Evolutionary conservation across 495 filamentous ascomycete genomes (phyloP).

Genomic region (Neurospora tetraspora): DNA sequence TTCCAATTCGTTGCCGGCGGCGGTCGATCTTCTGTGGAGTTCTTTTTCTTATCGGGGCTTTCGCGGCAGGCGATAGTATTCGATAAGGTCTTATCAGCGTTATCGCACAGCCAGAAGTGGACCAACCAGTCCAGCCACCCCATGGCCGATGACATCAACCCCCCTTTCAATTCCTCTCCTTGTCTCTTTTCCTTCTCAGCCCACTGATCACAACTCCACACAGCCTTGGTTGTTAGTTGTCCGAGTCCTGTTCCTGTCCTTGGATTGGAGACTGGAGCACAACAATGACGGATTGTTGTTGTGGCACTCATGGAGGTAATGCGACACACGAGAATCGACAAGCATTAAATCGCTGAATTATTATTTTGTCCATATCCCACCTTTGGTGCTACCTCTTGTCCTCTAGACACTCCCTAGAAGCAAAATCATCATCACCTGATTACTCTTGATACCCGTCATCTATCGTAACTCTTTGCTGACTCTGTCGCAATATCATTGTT

Average conservation of each 20-base stretch:
- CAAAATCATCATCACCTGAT: neutral
- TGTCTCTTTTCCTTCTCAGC: neutral
- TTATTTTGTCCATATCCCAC: neutral
- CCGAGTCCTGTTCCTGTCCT: neutral
- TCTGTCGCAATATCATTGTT: neutral
- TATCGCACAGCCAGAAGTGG: no score
- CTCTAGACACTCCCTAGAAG: neutral
- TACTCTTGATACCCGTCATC: neutral
- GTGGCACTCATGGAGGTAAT: neutral
- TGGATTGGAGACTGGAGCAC: neutral
- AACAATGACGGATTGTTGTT: neutral
- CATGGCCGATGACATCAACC: neutral
- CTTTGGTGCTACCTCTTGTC: neutral
- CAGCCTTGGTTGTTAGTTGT: neutral
- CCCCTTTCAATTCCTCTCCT: neutral
- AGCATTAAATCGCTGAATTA: neutral
- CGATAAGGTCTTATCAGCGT: neutral
- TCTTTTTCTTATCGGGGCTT: neutral
- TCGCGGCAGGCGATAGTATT: neutral
- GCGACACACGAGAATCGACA: neutral
- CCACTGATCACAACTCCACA: neutral
- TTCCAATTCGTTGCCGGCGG: neutral
- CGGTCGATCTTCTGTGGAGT: neutral
- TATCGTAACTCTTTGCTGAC: neutral
- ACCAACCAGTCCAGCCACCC: no score